A percentile compares a stretch with the other conserved stretches of the same genome.
Evolutionary conservation across 106 monocot species (phyloP).

Genomic region (Dioscorea dumetorum): DNA sequence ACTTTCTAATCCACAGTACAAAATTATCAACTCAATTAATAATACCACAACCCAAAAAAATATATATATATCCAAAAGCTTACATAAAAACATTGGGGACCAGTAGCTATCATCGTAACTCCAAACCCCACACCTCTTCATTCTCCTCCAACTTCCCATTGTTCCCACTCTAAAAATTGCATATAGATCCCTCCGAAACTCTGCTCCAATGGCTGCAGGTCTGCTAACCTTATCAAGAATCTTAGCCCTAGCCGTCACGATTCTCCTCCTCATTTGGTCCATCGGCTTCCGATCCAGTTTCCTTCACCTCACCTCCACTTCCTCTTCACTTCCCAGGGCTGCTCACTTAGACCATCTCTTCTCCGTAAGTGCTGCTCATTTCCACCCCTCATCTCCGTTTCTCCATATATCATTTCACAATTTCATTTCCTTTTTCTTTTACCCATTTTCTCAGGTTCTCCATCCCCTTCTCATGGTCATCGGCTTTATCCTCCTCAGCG

Average conservation of each 20-base stretch:
- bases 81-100: too few relatives aligned
- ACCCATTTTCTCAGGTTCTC: slow-evolving; percentile 30
- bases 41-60: too few relatives aligned
- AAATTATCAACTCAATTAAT: too few relatives aligned
- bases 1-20: too few relatives aligned
- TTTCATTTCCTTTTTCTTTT: background rate
- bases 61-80: too few relatives aligned
- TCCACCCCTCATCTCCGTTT: background rate
- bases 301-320: slow-evolving; percentile 6
- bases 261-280: slow-evolving; percentile 50
- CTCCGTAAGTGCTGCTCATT: slow-evolving; percentile 23
- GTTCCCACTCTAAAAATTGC: too few relatives aligned
- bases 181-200: too few relatives aligned
- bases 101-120: too few relatives aligned
- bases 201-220: slow-evolving; percentile 8
- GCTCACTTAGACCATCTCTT: slow-evolving; percentile 49
- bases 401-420: background rate
- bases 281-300: slow-evolving; percentile 51
- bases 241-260: slow-evolving; percentile 34
- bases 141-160: too few relatives aligned
- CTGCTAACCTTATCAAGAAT: slow-evolving; percentile 27
- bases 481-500: slow-evolving; percentile 74
- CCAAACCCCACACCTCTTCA: too few relatives aligned
- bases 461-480: slow-evolving; percentile 77
- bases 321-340: slow-evolving; percentile 17